Percentiles rank a stretch among this genome's conserved stretches.
Evolutionary conservation across 192 early-diverging fungal genomes (phyloP).

Genomic region (Coemansia guatemalensis): DNA sequence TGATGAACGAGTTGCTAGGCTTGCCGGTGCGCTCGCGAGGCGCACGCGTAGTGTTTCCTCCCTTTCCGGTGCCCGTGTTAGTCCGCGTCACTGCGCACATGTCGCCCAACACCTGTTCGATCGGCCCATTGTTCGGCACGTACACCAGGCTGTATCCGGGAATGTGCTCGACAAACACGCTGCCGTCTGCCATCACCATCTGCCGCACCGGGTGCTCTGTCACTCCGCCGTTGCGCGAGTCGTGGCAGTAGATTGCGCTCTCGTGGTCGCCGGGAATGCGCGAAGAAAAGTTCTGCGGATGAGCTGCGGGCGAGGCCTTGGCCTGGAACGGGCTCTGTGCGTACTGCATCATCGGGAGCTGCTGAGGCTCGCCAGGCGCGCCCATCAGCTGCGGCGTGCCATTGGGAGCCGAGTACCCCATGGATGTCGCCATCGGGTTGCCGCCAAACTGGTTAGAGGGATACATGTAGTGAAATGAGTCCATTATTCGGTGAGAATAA

Average conservation of each 20-base stretch:
- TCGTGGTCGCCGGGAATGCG: constrained; percentile 28
- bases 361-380: constrained; percentile 13
- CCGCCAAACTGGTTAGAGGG: constrained; percentile 21
- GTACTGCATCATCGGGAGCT: constrained; percentile 25
- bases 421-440: constrained; percentile 6
- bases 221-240: constrained; percentile 9
- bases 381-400: constrained; percentile 13
- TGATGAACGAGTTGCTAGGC: constrained; percentile 50
- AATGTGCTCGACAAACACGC: constrained; percentile 36
- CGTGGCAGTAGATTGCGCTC: constrained; percentile 32
- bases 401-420: constrained; percentile 16
- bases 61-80: neutral
- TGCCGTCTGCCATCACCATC: constrained; percentile 21
- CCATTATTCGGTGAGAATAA: constrained; percentile 13
- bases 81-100: constrained; percentile 6
- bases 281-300: constrained; percentile 12
- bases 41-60: neutral
- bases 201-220: constrained; percentile 27
- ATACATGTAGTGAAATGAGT: constrained; percentile 40
- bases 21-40: constrained; percentile 14
- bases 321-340: constrained; percentile 9
- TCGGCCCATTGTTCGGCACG: constrained; percentile 11
- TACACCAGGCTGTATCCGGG: constrained; percentile 31
- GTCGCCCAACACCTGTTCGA: constrained; percentile 20
- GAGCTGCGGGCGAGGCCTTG: constrained; percentile 15